phyloP scores from a whole-genome alignment of 805 yeast species.

The Metschnikowia chrysomelidarum region DNA sequence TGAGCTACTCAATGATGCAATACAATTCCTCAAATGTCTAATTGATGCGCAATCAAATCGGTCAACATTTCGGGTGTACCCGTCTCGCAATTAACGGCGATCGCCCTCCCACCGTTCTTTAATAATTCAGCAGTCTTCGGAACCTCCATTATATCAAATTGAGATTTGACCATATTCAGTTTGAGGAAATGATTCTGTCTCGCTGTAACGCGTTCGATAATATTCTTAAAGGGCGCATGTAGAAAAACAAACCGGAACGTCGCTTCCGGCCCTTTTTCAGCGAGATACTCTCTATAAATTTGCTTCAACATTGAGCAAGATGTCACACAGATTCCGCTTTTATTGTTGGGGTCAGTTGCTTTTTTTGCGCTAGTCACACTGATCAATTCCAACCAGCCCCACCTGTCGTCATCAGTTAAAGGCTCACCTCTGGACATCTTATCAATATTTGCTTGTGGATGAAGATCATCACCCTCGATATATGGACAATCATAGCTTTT shows the following conservation, averaged over 20 bases:
- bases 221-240: slow-evolving; percentile 59
- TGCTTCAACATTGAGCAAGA: slow-evolving; percentile 86
- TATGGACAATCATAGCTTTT: slow-evolving; percentile 49
- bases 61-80: slow-evolving; percentile 11
- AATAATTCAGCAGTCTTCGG: slow-evolving; percentile 49
- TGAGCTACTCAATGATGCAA: no score
- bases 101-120: slow-evolving; percentile 35
- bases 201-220: slow-evolving; percentile 56
- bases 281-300: slow-evolving; percentile 64
- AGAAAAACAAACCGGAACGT: slow-evolving; percentile 64
- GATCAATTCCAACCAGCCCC: slow-evolving; percentile 78
- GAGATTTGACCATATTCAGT: slow-evolving; percentile 76
- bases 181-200: slow-evolving; percentile 87
- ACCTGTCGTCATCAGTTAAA: slow-evolving; percentile 83
- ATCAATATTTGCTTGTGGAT: slow-evolving; percentile 65
- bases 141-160: slow-evolving; percentile 69
- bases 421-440: slow-evolving; percentile 86
- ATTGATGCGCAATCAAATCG: slow-evolving; percentile 22
- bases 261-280: slow-evolving; percentile 32
- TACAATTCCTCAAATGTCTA: slow-evolving; percentile 5
- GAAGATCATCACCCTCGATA: slow-evolving; percentile 84
- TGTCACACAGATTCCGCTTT: slow-evolving; percentile 46
- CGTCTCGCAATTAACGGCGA: slow-evolving; percentile 32
- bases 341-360: slow-evolving; percentile 28
- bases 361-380: slow-evolving; percentile 38